Base-by-base conservation (phyloP, 176 grass and related monocot genomes). In the Poa pratensis region DNA sequence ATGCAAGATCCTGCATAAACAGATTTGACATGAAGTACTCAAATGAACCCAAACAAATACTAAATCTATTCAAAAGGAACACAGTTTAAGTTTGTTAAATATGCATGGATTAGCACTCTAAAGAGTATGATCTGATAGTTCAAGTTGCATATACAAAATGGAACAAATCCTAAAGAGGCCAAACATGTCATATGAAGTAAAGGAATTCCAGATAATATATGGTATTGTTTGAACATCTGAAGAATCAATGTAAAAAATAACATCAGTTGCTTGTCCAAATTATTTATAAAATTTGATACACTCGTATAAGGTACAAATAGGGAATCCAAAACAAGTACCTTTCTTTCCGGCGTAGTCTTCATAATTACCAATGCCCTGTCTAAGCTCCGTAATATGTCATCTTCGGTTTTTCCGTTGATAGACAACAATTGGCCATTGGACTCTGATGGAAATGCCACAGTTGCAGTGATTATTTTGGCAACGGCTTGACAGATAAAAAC, bases 321-420 rank as follows among this genome's bases (percentile, higher is more conserved):
- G 16, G 26, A 51, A 52, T 75, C 22, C 42, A 73, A 75, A 32
- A 53, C 49, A 71, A 14, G 51, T 81, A 89, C 95, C 90, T 93
- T 97, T 53, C 90, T 82, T 91, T 92, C 89, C 2, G 63, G 65
- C 8, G 46, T 86, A 77, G 83, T 88, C 71, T 72, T 95, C 91
- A 87, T 93, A 71, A 78, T 83, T 49, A 75, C 54, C 69, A 95
- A 51, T 42, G 86, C 87, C 64, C 85, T 95, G 51, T 94, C 91
- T 63, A 91, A 87, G 82, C 87, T 93, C 88, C 84, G 84, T 61
- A 90, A 23, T 67, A 97, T 86, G 74, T 90, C 95, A 76, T 92
- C 85, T 85, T 95, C 92, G 71, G 82, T 90, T 90, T 93, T 92
- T 65, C 95, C 95, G 85, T 85, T 90, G 76, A 97, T 92, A 82